Evolutionary conservation across 345 rosid genomes (phyloP), one percentile per base, ranked within the genome.

Genomic region (Corchorus olitorius): DNA sequence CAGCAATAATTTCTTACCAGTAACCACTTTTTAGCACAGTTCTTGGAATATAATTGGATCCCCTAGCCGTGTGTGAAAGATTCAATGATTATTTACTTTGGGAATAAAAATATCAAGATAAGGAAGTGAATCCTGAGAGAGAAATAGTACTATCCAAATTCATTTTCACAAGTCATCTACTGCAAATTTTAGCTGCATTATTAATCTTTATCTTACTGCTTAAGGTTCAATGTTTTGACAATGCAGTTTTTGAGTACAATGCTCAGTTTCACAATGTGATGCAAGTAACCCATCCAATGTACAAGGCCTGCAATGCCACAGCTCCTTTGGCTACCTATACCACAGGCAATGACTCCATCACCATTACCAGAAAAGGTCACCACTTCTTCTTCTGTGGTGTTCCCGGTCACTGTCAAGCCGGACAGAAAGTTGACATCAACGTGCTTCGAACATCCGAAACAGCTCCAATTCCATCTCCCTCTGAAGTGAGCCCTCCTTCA

Each of bases 341-440:
- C 45, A 87, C 97, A 0, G 99, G 97, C 22, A 96, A 92, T 39
- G 99, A 96, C 85, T 87, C 98, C 6, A 79, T 96, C 87, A 85
- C 80, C 78, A 87, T 96, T 72, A 86, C 86, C 55, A 81, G 83
- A 33, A 86, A 80, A 14, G 94, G 98, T 71, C 99, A 96, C 85
- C 97, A 96, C 78, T 93, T n/a, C 82, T 96, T 89, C 73, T 81
- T 96, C 81, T 94, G 98, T 39, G 98, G 97, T 4, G 93, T 91
- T 67, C 98, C 97, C 0, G 98, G 99, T 62, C 99, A 96, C 58
- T 94, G 98, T 75, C 93, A 82, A 46, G 84, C 89, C 6, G 97
- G 99, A 2, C 99, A 94, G 83, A 96, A 92, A 84, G 91, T 96
- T 5, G 98, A 94, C 85, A 86, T 96, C 52, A 89, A 94, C 69